Conservation (phyloP, 345 rosid genomes). For the Ceriops decandra region DNA sequence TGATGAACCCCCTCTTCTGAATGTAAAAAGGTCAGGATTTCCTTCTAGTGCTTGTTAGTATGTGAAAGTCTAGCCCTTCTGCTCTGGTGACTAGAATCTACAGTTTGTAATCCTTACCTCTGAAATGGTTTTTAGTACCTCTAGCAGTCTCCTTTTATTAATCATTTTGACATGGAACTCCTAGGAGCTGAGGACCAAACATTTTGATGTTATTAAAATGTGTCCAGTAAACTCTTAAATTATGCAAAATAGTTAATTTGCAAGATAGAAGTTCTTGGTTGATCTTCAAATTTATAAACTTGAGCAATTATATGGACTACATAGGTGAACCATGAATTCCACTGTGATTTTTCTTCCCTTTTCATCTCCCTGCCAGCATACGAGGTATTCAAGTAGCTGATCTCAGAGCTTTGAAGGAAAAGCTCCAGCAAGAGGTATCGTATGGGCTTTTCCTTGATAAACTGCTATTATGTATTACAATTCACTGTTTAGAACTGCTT, state of each 20-base stretch:
- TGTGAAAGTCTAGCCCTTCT: not conserved
- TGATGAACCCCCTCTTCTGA: constrained; percentile 77
- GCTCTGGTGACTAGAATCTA: not conserved
- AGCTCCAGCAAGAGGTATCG: constrained; percentile 85
- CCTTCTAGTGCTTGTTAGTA: constrained; percentile 7
- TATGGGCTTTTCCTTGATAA: not conserved
- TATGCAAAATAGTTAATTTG: not conserved
- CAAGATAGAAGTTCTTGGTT: not conserved
- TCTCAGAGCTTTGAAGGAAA: constrained; percentile 73
- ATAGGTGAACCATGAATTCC: not conserved
- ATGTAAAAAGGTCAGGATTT: constrained; percentile 59
- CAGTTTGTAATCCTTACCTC: not conserved
- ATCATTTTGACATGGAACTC: no score
- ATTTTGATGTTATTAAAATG: no score
- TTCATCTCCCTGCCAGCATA: constrained; percentile 42
- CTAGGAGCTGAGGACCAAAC: no score
- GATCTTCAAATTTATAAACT: not conserved
- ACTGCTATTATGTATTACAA: not conserved
- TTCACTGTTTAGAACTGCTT: not conserved
- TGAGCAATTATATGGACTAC: not conserved
- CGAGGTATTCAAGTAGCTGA: constrained; percentile 72
- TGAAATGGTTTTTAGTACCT: not conserved
- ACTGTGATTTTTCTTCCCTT: constrained; percentile 13
- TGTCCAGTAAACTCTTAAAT: not conserved
- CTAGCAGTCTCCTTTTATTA: no score